Conservation (phyloP, 495 filamentous ascomycete genomes). For the Hamigera avellanea region DNA sequence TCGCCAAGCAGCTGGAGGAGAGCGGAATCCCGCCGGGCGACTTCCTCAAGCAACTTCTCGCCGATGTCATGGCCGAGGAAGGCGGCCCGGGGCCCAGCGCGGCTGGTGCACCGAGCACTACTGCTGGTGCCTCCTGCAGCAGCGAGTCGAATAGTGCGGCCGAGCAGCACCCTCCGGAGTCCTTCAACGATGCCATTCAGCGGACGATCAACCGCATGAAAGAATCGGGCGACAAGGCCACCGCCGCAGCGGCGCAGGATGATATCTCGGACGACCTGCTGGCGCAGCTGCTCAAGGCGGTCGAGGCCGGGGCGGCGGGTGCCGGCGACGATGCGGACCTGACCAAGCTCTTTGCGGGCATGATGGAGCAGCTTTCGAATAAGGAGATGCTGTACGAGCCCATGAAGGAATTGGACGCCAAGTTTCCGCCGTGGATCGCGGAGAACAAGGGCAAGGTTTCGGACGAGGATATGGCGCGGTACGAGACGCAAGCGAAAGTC, state of each 20-base stretch:
- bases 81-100: conserved; percentile 33
- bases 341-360: conserved; percentile 81
- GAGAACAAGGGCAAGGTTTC: conserved; percentile 56
- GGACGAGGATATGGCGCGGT: conserved; percentile 63
- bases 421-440: conserved; percentile 80
- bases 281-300: conserved; percentile 72
- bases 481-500: conserved; percentile 69
- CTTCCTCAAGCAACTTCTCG: conserved; percentile 70
- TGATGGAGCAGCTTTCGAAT: conserved; percentile 98
- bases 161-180: conserved; percentile 24
- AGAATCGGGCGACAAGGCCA: conserved; percentile 67
- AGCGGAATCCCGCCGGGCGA: conserved; percentile 60
- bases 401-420: conserved; percentile 90
- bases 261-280: conserved; percentile 68
- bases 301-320: conserved; percentile 47
- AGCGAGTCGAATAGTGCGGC: conserved; percentile 4
- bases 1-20: conserved; percentile 72
- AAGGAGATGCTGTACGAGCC: conserved; percentile 98
- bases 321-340: conserved; percentile 73
- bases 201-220: conserved; percentile 93
- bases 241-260: conserved; percentile 57
- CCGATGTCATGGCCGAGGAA: conserved; percentile 72
- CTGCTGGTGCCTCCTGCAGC: conserved; percentile 3
- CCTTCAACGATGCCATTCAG: conserved; percentile 83
- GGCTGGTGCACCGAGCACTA: conserved; percentile 6